Base-by-base conservation (phyloP, 495 filamentous ascomycete species). In the Tuber indicum region DNA sequence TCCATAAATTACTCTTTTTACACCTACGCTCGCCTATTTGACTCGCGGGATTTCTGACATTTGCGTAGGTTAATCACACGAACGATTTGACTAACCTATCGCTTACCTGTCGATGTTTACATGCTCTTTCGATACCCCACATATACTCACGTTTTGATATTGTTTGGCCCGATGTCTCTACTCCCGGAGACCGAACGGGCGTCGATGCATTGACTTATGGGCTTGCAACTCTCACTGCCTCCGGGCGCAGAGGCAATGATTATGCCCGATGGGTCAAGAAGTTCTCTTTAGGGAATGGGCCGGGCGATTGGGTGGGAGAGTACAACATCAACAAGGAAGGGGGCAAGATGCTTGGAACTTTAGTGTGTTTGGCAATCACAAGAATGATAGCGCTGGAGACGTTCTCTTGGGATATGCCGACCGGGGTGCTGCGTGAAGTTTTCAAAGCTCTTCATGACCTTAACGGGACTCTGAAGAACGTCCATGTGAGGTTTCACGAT, bases 341-440 rank as follows among this genome's bases (percentile, higher is more conserved):
- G 75, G 95, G 94, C 0, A 97, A 96, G 84, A 94, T 97, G 93
- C 88, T 98, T 12, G 94, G 94, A 26, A 97, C 93, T 19, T 85
- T 97, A 66, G 93, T 96, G n/a, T 93, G 94, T 21, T 85, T 95
- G 79, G 92, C 94, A 6, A 87, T 97, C 41, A 89, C 91, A 44
- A 90, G 93, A 75, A 97, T 97, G 95, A 86, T 91, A 39, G 94
- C 94, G 78, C 88, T 98, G 32, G 94, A 98, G 84, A 91, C 90
- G 0, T 98, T 98, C 81, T 86, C 94, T 17, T 98, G 95, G 95
- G 94, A 98, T 83, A 97, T 97, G 94, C 93, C 94, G 0, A 97
- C 94, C 0, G 95, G 95, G 0, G 91, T 97, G 41, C 85, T 95
- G 62, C 88, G 94, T 72, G 93, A 97, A 80, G 91, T 96, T 44